These are phyloP conservation scores for Vigna radiata DNA, from an alignment of 306 rosid species.

Conservation along the genomic window DNA sequence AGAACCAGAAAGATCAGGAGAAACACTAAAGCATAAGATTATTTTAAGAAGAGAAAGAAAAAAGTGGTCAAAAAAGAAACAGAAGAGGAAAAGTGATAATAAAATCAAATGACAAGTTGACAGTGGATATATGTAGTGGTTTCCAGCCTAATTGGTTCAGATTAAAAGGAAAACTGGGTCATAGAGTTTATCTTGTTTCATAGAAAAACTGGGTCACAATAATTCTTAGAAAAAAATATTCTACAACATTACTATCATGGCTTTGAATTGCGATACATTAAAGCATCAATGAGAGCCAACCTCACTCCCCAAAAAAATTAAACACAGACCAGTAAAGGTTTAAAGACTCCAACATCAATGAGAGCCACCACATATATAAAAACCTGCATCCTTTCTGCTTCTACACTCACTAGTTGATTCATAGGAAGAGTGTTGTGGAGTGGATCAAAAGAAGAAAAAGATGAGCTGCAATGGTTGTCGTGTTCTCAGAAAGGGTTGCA, in stretches of 20 bases:
- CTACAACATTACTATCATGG: too few species aligned
- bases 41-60: not conserved
- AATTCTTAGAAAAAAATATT: too few species aligned
- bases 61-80: slow-evolving; percentile 1
- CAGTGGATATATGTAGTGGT: slow-evolving; percentile 6
- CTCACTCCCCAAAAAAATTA: too few species aligned
- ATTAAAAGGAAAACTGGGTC: slow-evolving; percentile 5
- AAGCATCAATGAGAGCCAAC: too few species aligned
- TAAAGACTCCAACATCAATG: too few species aligned
- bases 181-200: slow-evolving; percentile 36
- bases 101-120: slow-evolving; percentile 36
- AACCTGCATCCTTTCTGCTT: too few species aligned
- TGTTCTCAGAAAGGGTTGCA: slow-evolving; percentile 75
- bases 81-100: not conserved
- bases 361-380: too few species aligned
- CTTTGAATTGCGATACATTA: too few species aligned
- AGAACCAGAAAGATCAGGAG: not conserved
- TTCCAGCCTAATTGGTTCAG: slow-evolving; percentile 32
- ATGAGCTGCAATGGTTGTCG: slow-evolving; percentile 91
- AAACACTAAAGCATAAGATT: not conserved
- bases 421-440: slow-evolving; percentile 13
- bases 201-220: not conserved
- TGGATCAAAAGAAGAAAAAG: not conserved
- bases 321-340: too few species aligned
- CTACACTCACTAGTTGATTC: not conserved